These are phyloP conservation scores for Amylocystis lapponica DNA, from an alignment of 768 basidiomycete genomes.

Conservation along the genomic window DNA sequence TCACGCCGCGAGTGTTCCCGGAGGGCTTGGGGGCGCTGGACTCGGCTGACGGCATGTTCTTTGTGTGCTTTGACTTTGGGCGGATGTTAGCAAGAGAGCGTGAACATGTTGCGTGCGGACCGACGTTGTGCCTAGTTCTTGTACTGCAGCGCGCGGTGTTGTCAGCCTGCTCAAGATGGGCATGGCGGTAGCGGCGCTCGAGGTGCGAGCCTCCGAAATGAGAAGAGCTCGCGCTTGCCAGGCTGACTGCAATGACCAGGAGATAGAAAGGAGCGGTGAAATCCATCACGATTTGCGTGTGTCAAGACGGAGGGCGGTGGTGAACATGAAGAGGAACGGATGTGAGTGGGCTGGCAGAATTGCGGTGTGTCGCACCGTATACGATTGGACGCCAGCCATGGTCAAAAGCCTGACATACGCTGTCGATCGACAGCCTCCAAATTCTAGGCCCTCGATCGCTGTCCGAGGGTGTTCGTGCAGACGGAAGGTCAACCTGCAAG, in stretches of 20 bases:
- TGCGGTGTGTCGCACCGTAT: too few species aligned
- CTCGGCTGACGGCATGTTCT: neutral
- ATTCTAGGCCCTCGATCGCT: too few species aligned
- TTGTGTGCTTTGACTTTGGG: neutral
- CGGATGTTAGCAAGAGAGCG: neutral
- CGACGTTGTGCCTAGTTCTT: neutral
- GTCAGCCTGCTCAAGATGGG: neutral
- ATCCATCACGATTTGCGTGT: neutral
- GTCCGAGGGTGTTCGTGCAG: too few species aligned
- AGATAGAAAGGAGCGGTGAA: slow-evolving; percentile 2
- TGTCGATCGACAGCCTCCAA: too few species aligned
- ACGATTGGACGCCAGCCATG: too few species aligned
- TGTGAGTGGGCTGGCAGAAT: too few species aligned
- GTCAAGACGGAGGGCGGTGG: neutral
- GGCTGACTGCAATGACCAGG: neutral
- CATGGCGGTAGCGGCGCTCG: neutral
- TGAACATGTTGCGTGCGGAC: neutral
- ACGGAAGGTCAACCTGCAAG: too few species aligned
- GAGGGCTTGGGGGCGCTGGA: neutral
- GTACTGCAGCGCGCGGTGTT: neutral
- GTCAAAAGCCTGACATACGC: too few species aligned
- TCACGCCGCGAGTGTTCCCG: neutral
- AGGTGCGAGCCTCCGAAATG: neutral
- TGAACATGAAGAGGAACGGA: too few species aligned
- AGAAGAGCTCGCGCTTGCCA: neutral